Conservation (phyloP, 345 rosid genomes). For the Aquilaria yunnanensis region DNA sequence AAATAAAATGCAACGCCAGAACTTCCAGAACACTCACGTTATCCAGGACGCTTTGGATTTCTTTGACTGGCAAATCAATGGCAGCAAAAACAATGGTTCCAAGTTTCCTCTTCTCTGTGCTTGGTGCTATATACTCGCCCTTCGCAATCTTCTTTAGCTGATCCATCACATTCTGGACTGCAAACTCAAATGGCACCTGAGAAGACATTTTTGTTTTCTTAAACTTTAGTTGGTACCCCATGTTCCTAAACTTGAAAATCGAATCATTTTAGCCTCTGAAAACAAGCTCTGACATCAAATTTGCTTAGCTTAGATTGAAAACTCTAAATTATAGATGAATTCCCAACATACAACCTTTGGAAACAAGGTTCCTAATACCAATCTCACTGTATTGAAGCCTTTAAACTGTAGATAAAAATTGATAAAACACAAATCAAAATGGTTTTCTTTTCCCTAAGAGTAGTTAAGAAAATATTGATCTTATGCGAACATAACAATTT, state of each 20-base stretch:
- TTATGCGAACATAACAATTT: too few species aligned
- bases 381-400: too few species aligned
- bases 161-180: constrained; percentile 62
- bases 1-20: background rate
- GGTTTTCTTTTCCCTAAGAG: too few species aligned
- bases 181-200: constrained; percentile 80
- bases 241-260: background rate
- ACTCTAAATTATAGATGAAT: too few species aligned
- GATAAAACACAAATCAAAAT: too few species aligned
- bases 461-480: too few species aligned
- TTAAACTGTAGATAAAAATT: too few species aligned
- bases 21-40: constrained; percentile 30
- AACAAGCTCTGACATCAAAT: too few species aligned
- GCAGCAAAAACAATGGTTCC: constrained; percentile 81
- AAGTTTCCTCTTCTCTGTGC: constrained; percentile 54
- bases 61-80: constrained; percentile 51
- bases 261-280: too few species aligned
- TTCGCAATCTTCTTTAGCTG: constrained; percentile 58
- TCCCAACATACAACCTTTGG: too few species aligned
- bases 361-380: too few species aligned
- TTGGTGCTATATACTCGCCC: constrained; percentile 63
- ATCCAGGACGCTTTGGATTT: constrained; percentile 48
- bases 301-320: too few species aligned
- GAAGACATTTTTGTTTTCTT: background rate
- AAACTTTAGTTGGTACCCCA: background rate